phyloP scores from a whole-genome alignment of 768 basidiomycete genomes.

The Auricularia heimuer region DNA sequence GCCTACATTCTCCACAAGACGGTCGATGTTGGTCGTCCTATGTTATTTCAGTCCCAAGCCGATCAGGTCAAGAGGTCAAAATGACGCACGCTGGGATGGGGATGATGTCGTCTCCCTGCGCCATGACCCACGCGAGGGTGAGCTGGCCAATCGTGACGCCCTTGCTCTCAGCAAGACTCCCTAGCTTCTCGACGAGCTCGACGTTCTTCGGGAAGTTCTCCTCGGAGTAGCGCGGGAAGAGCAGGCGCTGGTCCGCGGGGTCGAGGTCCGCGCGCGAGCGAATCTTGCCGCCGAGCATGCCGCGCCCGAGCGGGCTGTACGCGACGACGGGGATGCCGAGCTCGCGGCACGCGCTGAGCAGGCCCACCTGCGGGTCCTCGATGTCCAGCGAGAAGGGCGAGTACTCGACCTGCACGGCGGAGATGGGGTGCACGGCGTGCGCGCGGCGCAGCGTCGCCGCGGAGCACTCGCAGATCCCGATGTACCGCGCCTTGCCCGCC shows the following conservation, averaged over 20 bases:
- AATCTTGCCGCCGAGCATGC: slow-evolving; percentile 7
- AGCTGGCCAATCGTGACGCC: slow-evolving; percentile 25
- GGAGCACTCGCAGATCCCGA: slow-evolving; percentile 46
- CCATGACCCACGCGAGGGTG: slow-evolving; percentile 25
- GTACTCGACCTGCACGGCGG: slow-evolving; percentile 14
- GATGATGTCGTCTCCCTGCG: slow-evolving; percentile 19
- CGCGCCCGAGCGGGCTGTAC: slow-evolving; percentile 6
- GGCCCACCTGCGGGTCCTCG: slow-evolving; percentile 10
- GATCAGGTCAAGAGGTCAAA: neutral
- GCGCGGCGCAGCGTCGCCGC: slow-evolving; percentile 39
- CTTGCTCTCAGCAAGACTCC: slow-evolving; percentile 22
- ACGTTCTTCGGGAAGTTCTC: slow-evolving; percentile 24
- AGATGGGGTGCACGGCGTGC: slow-evolving; percentile 10
- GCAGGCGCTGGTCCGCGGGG: slow-evolving; percentile 4
- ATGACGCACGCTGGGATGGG: slow-evolving; percentile 19
- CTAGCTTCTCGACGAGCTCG: slow-evolving; percentile 19
- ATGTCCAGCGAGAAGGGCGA: slow-evolving; percentile 7
- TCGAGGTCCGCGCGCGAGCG: slow-evolving; percentile 11
- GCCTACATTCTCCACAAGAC: too few relatives aligned
- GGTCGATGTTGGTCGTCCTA: too few relatives aligned
- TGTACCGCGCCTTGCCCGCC: slow-evolving; percentile 39
- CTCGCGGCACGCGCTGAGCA: slow-evolving; percentile 11
- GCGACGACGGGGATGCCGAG: slow-evolving; percentile 11
- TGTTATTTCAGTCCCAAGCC: neutral
- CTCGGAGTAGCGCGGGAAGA: slow-evolving; percentile 17